Base-by-base conservation (phyloP, 306 rosid species). In the Ormosia emarginata region DNA sequence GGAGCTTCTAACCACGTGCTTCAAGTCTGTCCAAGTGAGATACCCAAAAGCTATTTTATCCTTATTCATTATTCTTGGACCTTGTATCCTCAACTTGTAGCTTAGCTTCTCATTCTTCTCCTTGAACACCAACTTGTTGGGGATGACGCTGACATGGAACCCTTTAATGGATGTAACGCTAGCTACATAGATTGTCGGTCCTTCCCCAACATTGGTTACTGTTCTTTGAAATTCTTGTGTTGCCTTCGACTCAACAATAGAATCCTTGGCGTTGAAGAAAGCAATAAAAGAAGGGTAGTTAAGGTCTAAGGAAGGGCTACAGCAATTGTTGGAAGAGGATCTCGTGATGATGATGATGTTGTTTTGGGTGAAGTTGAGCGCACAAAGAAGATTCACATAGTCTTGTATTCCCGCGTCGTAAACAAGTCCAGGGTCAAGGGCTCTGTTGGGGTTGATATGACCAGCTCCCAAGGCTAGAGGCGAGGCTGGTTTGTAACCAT, bases 231-330 rank as follows among this genome's bases (percentile, higher is more conserved):
- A 93, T 7, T 88, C 89, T 9, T 34, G 85, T 2, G 15, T 7
- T 11, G 46, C 39, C n/a, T 14, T 50, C 1, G 59, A 6, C 36
- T 5, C 4, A 7, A 62, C 6, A 7, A 24, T 24, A 24, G 86
- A 79, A 12, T 33, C 57, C 3, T 82, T 82, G 2, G 7, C 50
- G n/a, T 77, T 36, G 68, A 84, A 80, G 57, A 79, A 85, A 43
- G 91, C 90, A 53, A 90, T 87, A 6, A 93, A 93, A 52, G 97
- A 93, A 34, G 97, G 97, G 83, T 93, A 93, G 68, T 93, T 93
- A 2, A 93, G 91, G 67, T 91, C 95, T 67, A 85, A 73, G 0
- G 88, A 88, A 2, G 89, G 86, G 18, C 64, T 78, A 5, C 90
- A 79, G 18, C 97, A 94, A 10, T 89, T 39, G 56, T 79, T 36